Base-by-base conservation (phyloP, 2,329 filamentous ascomycete species). In the Ophiostoma angusticollis region DNA sequence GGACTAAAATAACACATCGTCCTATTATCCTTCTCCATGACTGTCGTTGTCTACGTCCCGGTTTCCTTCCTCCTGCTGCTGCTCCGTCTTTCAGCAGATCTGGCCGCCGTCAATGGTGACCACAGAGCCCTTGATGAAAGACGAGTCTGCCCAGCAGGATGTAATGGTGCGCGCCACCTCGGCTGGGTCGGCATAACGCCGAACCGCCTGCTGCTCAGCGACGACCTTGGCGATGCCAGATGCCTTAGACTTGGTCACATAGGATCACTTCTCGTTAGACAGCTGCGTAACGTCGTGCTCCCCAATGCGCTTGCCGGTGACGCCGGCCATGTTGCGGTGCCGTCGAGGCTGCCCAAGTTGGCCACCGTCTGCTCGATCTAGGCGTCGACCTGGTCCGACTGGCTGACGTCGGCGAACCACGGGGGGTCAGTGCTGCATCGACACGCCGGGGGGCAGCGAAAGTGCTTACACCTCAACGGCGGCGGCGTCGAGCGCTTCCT, bases 91-190 rank as follows among this genome's bases (percentile, higher is more conserved):
- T 32, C 34, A 40, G 32, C 38, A 40, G 4, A 30, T 31, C 25
- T 40, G 16, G 3, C 38, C 38, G 12, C 38, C 38, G 21, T 40
- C 38, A 9, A 40, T 22, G 6, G 24, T 34, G 6, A 40, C 21
- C 19, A 40, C 7, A 13, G 39, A 21, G 8, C 37, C 37, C 17
- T 30, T 39, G 22, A 39, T 18, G 19, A 39, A 39, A 6, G 30
- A 60, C 24, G 48, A 49, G 13, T 49, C 45, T 55, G 0, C 57
- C 54, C 5, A 58, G 53, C 36, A 72, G 40, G 67, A 70, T 5
- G 44, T 43, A 30, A 70, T 58, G 2, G 58, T 56, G 34, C 59
- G 57, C 0, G 68, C 67, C 31, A 72, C 59, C 40, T 74, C 68
- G 12, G 65, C 61, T 0, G 68, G 64, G 42, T 56, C 56, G 0